Conservation (phyloP, 78 protist genomes). For the Neovahlkampfia damariscottae region DNA sequence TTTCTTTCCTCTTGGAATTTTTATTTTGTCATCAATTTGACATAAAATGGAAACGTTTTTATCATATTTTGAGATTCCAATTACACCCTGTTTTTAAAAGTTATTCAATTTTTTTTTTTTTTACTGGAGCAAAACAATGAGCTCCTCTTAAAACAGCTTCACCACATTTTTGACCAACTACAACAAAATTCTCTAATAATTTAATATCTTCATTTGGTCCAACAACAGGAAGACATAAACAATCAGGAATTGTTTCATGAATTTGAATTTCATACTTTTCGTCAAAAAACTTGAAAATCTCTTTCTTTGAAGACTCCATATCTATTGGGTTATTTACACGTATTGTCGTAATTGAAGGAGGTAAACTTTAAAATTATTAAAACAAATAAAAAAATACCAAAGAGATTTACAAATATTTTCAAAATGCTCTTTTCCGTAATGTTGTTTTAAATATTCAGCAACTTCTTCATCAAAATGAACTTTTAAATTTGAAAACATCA, state of each 20-base stretch:
- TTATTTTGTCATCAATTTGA: neutral
- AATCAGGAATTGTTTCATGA: neutral
- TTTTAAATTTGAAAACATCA: too few relatives aligned
- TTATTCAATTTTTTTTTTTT: too few relatives aligned
- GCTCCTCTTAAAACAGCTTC: conserved; percentile 26
- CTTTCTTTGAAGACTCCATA: neutral
- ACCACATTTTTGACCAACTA: conserved; percentile 17
- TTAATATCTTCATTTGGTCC: neutral
- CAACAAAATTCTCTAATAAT: conserved; percentile 6
- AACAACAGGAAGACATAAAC: neutral
- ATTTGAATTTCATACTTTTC: neutral
- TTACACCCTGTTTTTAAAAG: too few relatives aligned
- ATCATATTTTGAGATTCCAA: neutral
- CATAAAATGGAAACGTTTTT: neutral
- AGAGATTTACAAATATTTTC: neutral
- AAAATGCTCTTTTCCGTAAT: neutral
- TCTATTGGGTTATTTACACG: neutral
- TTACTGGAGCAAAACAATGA: conserved; percentile 26
- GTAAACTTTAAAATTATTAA: neutral
- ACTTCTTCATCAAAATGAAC: too few relatives aligned
- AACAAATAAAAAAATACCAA: neutral
- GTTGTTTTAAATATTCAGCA: too few relatives aligned
- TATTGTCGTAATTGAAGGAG: neutral
- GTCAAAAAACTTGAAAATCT: neutral
- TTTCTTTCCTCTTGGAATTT: neutral